Conservation (phyloP, 805 yeast genomes). For the Schwanniomyces occidentalis region DNA sequence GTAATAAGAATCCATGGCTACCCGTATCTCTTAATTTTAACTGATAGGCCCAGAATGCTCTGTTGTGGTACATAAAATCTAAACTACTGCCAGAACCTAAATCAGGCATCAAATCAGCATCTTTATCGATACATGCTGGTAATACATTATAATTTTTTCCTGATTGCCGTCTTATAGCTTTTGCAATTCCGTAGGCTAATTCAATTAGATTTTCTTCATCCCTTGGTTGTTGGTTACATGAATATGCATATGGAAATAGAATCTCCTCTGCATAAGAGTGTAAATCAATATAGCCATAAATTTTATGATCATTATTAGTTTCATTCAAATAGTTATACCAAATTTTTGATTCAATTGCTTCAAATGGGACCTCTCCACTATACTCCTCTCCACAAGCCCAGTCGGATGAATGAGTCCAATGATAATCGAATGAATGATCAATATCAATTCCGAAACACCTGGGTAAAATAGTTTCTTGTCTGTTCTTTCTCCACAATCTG, state of each 20-base stretch:
- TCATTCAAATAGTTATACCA: conserved; percentile 40
- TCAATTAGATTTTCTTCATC: conserved; percentile 82
- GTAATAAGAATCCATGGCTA: conserved; percentile 77
- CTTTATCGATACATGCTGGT: conserved; percentile 79
- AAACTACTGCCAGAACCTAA: conserved; percentile 78
- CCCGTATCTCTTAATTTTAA: conserved; percentile 81
- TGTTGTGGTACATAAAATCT: conserved; percentile 81
- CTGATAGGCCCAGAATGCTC: conserved; percentile 84
- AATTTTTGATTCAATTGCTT: conserved; percentile 39
- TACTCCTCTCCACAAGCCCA: conserved; percentile 84
- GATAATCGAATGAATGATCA: conserved; percentile 79
- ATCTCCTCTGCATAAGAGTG: conserved; percentile 87
- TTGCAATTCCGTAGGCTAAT: conserved; percentile 76
- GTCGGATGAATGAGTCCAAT: conserved; percentile 61
- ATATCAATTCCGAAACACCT: conserved; percentile 82
- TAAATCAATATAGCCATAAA: conserved; percentile 77
- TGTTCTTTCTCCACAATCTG: conserved; percentile 85
- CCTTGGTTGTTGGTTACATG: conserved; percentile 71
- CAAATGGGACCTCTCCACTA: conserved; percentile 73
- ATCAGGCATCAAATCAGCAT: conserved; percentile 70
- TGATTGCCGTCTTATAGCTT: conserved; percentile 62
- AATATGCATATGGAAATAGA: conserved; percentile 78
- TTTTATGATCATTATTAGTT: conserved; percentile 54
- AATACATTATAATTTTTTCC: conserved; percentile 69
- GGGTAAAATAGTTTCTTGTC: conserved; percentile 67